These are phyloP conservation scores for Rickenella mellea DNA, from an alignment of 768 basidiomycete genomes.

Conservation along the genomic window DNA sequence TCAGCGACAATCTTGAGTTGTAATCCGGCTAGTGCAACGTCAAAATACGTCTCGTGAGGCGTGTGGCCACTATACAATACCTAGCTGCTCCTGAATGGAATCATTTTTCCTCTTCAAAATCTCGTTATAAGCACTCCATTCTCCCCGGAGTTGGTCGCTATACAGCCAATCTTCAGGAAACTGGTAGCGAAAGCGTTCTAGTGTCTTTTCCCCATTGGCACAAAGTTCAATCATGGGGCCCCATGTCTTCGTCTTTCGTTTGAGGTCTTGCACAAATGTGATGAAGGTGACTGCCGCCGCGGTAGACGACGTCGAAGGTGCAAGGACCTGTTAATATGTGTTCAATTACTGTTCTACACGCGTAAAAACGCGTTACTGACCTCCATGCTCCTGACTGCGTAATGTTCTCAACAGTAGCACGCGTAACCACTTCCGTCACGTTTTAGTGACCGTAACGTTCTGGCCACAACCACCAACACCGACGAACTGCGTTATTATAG, in stretches of 20 bases:
- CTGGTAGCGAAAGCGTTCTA: slow-evolving; percentile 94
- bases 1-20: slow-evolving; percentile 99
- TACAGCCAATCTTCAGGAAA: slow-evolving; percentile 98
- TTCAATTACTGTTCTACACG: background rate
- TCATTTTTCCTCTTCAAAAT: slow-evolving; percentile 97
- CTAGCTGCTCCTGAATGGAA: slow-evolving; percentile 95
- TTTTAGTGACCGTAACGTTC: background rate
- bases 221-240: slow-evolving; percentile 93
- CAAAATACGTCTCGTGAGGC: background rate
- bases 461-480: background rate
- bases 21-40: slow-evolving; percentile 60
- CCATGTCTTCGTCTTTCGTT: slow-evolving; percentile 95
- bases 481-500: background rate
- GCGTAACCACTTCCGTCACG: background rate
- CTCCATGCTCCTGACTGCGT: slow-evolving; percentile 24
- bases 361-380: slow-evolving; percentile 15
- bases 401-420: background rate
- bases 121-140: slow-evolving; percentile 98
- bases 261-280: slow-evolving; percentile 98
- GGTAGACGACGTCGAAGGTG: slow-evolving; percentile 83
- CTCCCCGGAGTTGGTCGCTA: slow-evolving; percentile 92
- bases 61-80: slow-evolving; percentile 33
- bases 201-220: slow-evolving; percentile 89
- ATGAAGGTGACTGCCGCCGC: slow-evolving; percentile 98
- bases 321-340: slow-evolving; percentile 41